Conservation (phyloP, 2,329 filamentous ascomycete species). For the Sporothrix phasma region DNA sequence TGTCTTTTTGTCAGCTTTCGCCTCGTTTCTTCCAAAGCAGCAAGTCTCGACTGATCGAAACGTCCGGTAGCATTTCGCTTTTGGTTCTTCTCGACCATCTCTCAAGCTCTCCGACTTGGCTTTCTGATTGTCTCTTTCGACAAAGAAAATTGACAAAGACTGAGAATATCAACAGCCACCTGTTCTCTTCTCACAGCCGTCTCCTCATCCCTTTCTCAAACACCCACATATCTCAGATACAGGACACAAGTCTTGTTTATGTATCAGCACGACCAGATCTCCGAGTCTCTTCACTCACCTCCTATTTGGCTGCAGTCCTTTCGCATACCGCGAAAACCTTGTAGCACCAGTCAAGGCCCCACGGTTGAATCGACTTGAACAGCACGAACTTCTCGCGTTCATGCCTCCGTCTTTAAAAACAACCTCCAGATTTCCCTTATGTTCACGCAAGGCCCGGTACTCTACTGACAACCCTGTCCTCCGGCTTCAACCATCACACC, state of each 20-base stretch:
- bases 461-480: conserved; percentile 43
- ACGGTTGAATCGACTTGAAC: conserved; percentile 58
- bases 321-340: conserved; percentile 90
- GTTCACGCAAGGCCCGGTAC: conserved; percentile 43
- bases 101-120: background rate
- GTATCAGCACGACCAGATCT: conserved; percentile 90
- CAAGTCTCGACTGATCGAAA: background rate
- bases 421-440: conserved; percentile 45
- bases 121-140: background rate
- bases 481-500: background rate
- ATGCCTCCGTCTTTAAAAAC: conserved; percentile 45
- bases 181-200: background rate
- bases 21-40: background rate
- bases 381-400: conserved; percentile 33
- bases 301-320: conserved; percentile 94
- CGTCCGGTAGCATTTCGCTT: background rate
- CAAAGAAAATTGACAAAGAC: background rate
- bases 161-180: background rate
- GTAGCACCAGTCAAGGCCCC: conserved; percentile 79
- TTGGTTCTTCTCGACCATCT: background rate
- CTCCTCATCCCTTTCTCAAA: background rate
- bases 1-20: conserved; percentile 7
- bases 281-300: conserved; percentile 88
- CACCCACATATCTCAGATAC: conserved; percentile 22
- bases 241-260: conserved; percentile 63